Percentiles rank a stretch among this genome's conserved stretches.
Conservation (phyloP, 2,329 filamentous ascomycete genomes). For the Sporothrix luriei region DNA sequence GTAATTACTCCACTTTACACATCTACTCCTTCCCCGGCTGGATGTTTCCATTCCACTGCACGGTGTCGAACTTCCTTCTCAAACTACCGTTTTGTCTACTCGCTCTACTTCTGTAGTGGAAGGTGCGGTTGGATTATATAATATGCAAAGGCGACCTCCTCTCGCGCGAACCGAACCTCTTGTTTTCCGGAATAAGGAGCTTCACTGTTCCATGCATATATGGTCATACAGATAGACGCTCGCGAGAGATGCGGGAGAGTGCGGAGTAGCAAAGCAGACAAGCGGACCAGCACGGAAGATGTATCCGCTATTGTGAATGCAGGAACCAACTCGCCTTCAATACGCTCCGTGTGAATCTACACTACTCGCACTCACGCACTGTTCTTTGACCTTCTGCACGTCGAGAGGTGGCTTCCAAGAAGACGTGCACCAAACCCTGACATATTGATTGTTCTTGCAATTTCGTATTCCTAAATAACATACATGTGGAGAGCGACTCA, state of each 20-base stretch:
- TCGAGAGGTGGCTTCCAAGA: too few species aligned
- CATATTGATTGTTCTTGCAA: not conserved
- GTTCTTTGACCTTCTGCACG: not conserved
- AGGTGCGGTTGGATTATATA: not conserved
- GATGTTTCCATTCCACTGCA: not conserved
- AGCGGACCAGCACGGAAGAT: not conserved
- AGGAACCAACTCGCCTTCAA: not conserved
- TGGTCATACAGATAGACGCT: not conserved
- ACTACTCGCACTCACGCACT: not conserved
- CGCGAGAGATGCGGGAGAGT: too few species aligned
- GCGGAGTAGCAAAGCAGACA: conserved; percentile 1
- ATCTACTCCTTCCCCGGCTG: not conserved
- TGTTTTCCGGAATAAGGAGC: not conserved
- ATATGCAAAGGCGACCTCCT: not conserved
- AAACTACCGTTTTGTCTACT: not conserved
- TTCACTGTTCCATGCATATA: not conserved
- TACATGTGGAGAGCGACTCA: not conserved
- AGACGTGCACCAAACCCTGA: not conserved
- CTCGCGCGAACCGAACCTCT: conserved; percentile 17
- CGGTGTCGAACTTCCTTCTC: not conserved
- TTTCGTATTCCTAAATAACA: conserved; percentile 15
- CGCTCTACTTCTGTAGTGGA: not conserved
- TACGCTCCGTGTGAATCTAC: not conserved
- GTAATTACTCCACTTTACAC: too few species aligned
- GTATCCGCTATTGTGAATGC: conserved; percentile 7